A percentile compares a stretch with the other conserved stretches of the same genome.
Evolutionary conservation across 2,329 filamentous ascomycete genomes (phyloP).

Genomic region (Ophiostoma sp.): DNA sequence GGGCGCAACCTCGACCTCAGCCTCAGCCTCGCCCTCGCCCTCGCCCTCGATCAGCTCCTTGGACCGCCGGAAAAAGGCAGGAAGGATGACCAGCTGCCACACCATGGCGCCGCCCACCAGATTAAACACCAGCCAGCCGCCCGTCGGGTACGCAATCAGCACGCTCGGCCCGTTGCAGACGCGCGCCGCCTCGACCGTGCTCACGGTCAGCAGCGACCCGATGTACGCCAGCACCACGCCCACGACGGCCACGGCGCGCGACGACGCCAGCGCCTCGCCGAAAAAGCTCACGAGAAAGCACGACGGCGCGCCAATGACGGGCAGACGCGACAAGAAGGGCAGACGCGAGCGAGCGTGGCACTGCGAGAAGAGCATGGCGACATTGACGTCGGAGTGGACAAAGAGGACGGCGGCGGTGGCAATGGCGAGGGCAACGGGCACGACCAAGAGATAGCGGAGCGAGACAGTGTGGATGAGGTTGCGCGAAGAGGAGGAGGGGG

Average conservation of each 20-base stretch:
- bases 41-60: constrained; percentile 31
- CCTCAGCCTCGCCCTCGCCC: neutral
- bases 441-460: constrained; percentile 48
- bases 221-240: constrained; percentile 42
- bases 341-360: constrained; percentile 47
- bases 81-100: constrained; percentile 49
- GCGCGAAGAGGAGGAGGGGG: neutral
- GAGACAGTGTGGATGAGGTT: constrained; percentile 23
- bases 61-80: constrained; percentile 44
- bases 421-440: constrained; percentile 45
- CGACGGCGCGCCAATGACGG: constrained; percentile 42
- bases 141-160: constrained; percentile 36
- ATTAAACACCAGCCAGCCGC: constrained; percentile 45
- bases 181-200: constrained; percentile 47
- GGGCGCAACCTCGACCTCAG: constrained; percentile 25
- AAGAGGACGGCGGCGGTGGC: constrained; percentile 42
- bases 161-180: constrained; percentile 35
- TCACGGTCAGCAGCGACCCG: constrained; percentile 45
- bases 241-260: constrained; percentile 41
- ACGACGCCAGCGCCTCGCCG: constrained; percentile 38
- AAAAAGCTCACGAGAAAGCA: constrained; percentile 51
- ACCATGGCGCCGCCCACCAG: constrained; percentile 46
- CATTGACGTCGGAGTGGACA: constrained; percentile 46
- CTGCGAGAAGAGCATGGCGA: constrained; percentile 49
- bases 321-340: constrained; percentile 42